Base-by-base conservation (phyloP, 495 filamentous ascomycete species). In the Penicillium egyptiacum region DNA sequence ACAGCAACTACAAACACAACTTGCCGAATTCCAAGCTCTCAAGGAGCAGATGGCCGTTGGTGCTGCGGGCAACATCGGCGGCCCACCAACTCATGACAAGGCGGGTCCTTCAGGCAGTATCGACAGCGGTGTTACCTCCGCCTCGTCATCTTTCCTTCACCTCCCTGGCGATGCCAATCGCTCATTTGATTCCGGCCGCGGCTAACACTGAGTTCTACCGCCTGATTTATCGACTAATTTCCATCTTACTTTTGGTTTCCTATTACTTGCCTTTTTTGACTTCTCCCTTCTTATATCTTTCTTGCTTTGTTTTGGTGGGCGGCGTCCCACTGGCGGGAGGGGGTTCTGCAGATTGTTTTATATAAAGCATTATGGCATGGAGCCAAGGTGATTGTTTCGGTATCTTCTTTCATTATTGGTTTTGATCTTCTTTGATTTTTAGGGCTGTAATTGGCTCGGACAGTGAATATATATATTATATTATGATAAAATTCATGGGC, bases 11-110 rank as follows among this genome's bases (percentile, higher is more conserved):
- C 67, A 72, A 30, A 75, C 71, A 11, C 77, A 81, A 54, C 72
- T 82, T 17, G 77, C 76, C 40, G 80, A 82, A 58, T 80, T 79
- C 62, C 60, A 68, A 50, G 74, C 75, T 26, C 74, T 81, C 42
- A 81, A 81, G 61, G 71, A 79, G 63, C 72, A 75, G 49, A 62
- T 79, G 52, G 71, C 69, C 52, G 61, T 51, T 58, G 72, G 58
- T 66, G 63, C 60, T 59, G 61, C 66, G 50, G 64, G 62, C 58
- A 69, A 68, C 52, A 46, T 68, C 61, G 62, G 58, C 57, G 62
- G 55, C 33, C 51, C 64, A 43, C 56, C 63, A 14, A 19, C 55
- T 31, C 30, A 53, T 28, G 61, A 37, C 42, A 23, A 60, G 28
- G 44, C 62, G 55, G 58, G 66, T 14, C 39, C 63, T 19, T 58